phyloP scores from a whole-genome alignment of 306 rosid genomes.

The Trifolium fragiferum region DNA sequence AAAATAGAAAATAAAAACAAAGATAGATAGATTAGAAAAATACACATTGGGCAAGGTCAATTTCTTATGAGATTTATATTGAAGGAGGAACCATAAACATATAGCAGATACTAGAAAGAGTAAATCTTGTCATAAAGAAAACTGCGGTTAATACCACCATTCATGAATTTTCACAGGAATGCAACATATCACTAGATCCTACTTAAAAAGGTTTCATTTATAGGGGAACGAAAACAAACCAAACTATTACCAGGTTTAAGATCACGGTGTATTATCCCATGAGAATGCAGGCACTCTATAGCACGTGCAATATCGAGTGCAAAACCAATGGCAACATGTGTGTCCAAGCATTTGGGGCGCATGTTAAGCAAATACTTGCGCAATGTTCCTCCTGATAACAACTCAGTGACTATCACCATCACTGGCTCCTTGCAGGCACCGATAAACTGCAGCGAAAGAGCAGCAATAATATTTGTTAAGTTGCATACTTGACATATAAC shows the following conservation, averaged over 20 bases:
- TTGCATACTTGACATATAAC: slow-evolving; percentile 39
- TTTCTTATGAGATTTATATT: slow-evolving; percentile 5
- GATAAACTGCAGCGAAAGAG: slow-evolving; percentile 66
- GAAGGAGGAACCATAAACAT: neutral
- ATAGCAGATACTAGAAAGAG: slow-evolving; percentile 2
- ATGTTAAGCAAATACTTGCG: slow-evolving; percentile 80
- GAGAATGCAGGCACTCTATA: slow-evolving; percentile 95
- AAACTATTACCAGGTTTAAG: slow-evolving; percentile 81
- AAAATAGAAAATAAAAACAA: slow-evolving; percentile 12
- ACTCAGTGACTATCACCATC: slow-evolving; percentile 94
- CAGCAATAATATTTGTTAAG: slow-evolving; percentile 32
- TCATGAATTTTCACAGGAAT: slow-evolving; percentile 5
- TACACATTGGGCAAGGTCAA: neutral
- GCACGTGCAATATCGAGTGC: slow-evolving; percentile 92
- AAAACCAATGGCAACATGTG: slow-evolving; percentile 75
- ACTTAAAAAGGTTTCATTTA: neutral
- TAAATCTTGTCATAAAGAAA: neutral
- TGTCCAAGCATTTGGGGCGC: slow-evolving; percentile 89
- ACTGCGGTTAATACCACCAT: neutral
- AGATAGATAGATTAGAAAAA: neutral
- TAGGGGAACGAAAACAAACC: slow-evolving; percentile 35
- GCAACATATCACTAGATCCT: slow-evolving; percentile 7
- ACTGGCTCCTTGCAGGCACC: slow-evolving; percentile 97
- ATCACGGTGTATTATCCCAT: slow-evolving; percentile 97
- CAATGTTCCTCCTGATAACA: slow-evolving; percentile 82